Evolutionary conservation across 306 rosid species (phyloP).

Genomic region (Aeschynomene evenia): DNA sequence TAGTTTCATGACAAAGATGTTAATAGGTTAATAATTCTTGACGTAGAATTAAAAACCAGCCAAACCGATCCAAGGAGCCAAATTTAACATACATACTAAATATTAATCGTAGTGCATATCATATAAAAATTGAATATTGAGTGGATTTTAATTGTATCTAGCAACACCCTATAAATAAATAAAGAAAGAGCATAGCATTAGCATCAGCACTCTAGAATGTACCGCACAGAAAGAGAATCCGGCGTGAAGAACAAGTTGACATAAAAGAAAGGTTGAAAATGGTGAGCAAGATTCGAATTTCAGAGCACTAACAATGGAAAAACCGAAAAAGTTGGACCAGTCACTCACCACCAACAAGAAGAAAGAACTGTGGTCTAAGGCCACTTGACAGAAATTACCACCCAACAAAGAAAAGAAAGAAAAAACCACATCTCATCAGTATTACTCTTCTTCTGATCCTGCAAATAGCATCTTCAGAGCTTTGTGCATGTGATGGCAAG

Average conservation of each 20-base stretch:
- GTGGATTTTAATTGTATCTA: no score
- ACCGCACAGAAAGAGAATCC: background rate
- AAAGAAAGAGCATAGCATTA: background rate
- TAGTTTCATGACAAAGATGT: no score
- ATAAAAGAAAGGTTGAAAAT: background rate
- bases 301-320: background rate
- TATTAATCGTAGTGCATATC: no score
- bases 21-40: no score
- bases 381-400: background rate
- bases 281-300: background rate
- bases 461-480: background rate
- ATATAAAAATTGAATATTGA: no score
- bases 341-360: background rate
- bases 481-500: slow-evolving; percentile 36
- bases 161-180: no score
- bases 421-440: background rate
- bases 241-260: background rate
- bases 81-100: no score
- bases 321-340: background rate
- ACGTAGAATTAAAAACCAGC: no score
- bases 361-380: background rate
- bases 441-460: background rate
- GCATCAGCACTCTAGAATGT: background rate
- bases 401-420: background rate
- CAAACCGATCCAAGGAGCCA: no score